A percentile compares a stretch with the other conserved stretches of the same genome.
These are phyloP conservation scores for Globisporangium heterothallicum DNA, from an alignment of 352 stramenopile genomes.

Conservation along the genomic window DNA sequence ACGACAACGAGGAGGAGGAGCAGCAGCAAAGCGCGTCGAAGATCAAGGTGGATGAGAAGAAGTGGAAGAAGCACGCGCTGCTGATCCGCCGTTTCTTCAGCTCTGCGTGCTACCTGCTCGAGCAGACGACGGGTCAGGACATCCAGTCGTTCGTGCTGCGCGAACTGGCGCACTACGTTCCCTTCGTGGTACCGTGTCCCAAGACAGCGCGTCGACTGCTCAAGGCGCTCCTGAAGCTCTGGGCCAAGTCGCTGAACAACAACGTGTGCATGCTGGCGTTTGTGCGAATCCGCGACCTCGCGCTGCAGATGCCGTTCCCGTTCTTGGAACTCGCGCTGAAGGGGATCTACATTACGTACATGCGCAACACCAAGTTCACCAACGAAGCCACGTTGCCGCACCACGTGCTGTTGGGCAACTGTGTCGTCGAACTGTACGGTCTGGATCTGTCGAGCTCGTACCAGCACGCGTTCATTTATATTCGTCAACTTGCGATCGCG, in stretches of 20 bases:
- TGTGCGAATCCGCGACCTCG: constrained; percentile 93
- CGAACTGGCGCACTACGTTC: constrained; percentile 73
- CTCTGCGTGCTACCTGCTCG: constrained; percentile 89
- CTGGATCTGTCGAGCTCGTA: constrained; percentile 96
- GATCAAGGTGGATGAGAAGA: constrained; percentile 66
- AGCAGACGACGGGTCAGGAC: constrained; percentile 75
- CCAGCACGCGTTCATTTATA: constrained; percentile 99
- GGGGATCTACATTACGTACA: constrained; percentile 95
- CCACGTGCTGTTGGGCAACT: constrained; percentile 94
- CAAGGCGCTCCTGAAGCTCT: constrained; percentile 85
- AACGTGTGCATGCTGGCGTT: constrained; percentile 91
- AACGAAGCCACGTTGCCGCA: constrained; percentile 81
- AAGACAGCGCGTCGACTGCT: constrained; percentile 67
- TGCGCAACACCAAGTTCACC: constrained; percentile 94
- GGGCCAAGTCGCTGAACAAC: constrained; percentile 74
- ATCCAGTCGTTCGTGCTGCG: constrained; percentile 82
- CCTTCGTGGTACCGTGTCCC: constrained; percentile 54
- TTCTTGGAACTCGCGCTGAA: constrained; percentile 96
- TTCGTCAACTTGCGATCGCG: constrained; percentile 97
- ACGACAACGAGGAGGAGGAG: constrained; percentile 25
- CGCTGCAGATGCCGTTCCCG: constrained; percentile 92
- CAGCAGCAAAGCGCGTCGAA: constrained; percentile 13
- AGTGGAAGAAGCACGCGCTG: constrained; percentile 73
- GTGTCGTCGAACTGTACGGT: constrained; percentile 97
- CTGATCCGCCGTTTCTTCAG: constrained; percentile 91